These are phyloP conservation scores for Blakeslea trispora DNA, from an alignment of 371 early-diverging fungal species.

Conservation along the genomic window DNA sequence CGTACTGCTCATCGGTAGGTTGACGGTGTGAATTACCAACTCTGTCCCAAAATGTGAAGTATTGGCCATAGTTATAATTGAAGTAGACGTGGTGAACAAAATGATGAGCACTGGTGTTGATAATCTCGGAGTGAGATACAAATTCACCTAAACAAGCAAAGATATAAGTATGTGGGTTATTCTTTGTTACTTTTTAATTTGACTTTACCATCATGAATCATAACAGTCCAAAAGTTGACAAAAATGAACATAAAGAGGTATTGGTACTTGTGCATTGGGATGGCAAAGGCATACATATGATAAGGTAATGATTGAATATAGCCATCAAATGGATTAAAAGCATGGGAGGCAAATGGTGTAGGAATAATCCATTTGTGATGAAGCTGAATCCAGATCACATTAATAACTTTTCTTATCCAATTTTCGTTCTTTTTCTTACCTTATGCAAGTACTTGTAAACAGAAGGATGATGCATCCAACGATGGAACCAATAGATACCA, in stretches of 20 bases:
- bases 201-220: constrained; percentile 92
- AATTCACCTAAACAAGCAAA: constrained; percentile 54
- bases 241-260: constrained; percentile 86
- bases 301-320: constrained; percentile 94
- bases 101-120: constrained; percentile 94
- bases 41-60: constrained; percentile 88
- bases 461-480: constrained; percentile 83
- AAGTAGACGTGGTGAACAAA: constrained; percentile 96
- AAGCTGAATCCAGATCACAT: constrained; percentile 27
- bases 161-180: too few relatives aligned
- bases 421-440: constrained; percentile 3
- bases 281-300: constrained; percentile 83
- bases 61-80: constrained; percentile 98
- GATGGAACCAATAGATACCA: constrained; percentile 94
- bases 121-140: constrained; percentile 53
- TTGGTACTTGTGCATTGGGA: constrained; percentile 89
- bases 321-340: constrained; percentile 94
- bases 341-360: constrained; percentile 95
- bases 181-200: too few relatives aligned
- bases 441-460: constrained; percentile 89
- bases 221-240: constrained; percentile 94
- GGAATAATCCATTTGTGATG: constrained; percentile 73
- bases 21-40: constrained; percentile 73
- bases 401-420: background rate
- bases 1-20: constrained; percentile 71